These are phyloP conservation scores for Daldinia decipiens DNA, from an alignment of 495 filamentous ascomycete genomes.

Conservation along the genomic window DNA sequence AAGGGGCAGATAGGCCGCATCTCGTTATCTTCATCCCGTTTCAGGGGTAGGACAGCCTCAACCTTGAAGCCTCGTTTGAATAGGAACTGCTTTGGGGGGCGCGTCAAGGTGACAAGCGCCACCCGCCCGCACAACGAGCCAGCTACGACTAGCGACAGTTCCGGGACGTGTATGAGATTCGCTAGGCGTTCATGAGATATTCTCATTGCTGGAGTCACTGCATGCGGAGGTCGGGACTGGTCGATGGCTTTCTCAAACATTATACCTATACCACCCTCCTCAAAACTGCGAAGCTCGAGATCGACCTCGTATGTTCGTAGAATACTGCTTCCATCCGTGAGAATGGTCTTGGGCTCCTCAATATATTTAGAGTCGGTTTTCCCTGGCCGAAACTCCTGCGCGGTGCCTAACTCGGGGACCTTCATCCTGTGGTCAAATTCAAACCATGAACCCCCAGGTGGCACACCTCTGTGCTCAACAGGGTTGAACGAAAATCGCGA, in stretches of 20 bases:
- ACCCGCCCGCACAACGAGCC: constrained; percentile 80
- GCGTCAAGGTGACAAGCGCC: constrained; percentile 76
- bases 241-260: constrained; percentile 60
- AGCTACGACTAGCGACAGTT: constrained; percentile 78
- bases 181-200: constrained; percentile 72
- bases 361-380: no score
- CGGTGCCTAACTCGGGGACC: background rate
- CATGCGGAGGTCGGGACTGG: constrained; percentile 59
- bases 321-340: constrained; percentile 50
- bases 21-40: constrained; percentile 49
- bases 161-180: constrained; percentile 79
- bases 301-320: constrained; percentile 68
- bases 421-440: background rate
- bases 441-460: constrained; percentile 14
- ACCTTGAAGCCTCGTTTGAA: constrained; percentile 54
- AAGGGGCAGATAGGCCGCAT: constrained; percentile 54
- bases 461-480: constrained; percentile 12
- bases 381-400: background rate
- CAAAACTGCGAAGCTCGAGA: constrained; percentile 66
- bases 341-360: constrained; percentile 8
- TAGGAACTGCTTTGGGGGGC: constrained; percentile 40
- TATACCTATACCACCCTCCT: constrained; percentile 50
- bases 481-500: constrained; percentile 31
- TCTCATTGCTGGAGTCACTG: constrained; percentile 49
- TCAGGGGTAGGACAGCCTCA: constrained; percentile 56